Conservation (phyloP, 805 yeast species). For the Pichia rugopelliculosa region DNA sequence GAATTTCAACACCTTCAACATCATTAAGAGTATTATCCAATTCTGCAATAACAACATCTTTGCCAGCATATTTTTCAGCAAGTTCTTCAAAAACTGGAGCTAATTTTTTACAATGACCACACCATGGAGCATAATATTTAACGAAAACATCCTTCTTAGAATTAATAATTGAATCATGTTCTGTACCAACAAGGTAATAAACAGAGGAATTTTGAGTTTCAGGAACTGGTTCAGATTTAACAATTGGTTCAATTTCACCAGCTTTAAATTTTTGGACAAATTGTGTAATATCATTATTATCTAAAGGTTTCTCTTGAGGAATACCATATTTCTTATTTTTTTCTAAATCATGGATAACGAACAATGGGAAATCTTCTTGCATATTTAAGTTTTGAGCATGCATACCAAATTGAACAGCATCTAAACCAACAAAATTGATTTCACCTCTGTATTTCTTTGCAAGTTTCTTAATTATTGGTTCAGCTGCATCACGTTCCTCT, state of each 20-base stretch:
- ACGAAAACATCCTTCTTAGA: slow-evolving; percentile 70
- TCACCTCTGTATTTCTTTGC: slow-evolving; percentile 75
- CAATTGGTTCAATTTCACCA: slow-evolving; percentile 62
- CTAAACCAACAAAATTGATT: slow-evolving; percentile 81
- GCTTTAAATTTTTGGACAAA: slow-evolving; percentile 57
- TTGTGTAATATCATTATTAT: slow-evolving; percentile 45
- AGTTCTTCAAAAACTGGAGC: slow-evolving; percentile 86
- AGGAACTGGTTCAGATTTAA: slow-evolving; percentile 85
- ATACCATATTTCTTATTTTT: slow-evolving; percentile 72
- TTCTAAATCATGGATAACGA: slow-evolving; percentile 72
- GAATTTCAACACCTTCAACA: slow-evolving; percentile 62
- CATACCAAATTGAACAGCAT: slow-evolving; percentile 70
- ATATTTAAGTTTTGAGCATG: slow-evolving; percentile 84
- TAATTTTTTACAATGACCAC: slow-evolving; percentile 91
- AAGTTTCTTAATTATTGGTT: slow-evolving; percentile 45
- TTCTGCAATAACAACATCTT: slow-evolving; percentile 66
- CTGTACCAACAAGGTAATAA: slow-evolving; percentile 72
- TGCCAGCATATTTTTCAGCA: slow-evolving; percentile 58
- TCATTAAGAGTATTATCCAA: slow-evolving; percentile 89
- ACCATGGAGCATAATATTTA: slow-evolving; percentile 96
- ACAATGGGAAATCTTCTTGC: slow-evolving; percentile 80
- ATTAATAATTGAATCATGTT: slow-evolving; percentile 60
- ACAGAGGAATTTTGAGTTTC: slow-evolving; percentile 66
- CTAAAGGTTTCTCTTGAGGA: slow-evolving; percentile 48
- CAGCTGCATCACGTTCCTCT: slow-evolving; percentile 55